These are phyloP conservation scores for Mucor saturninus DNA, from an alignment of 371 early-diverging fungal species.

Conservation along the genomic window DNA sequence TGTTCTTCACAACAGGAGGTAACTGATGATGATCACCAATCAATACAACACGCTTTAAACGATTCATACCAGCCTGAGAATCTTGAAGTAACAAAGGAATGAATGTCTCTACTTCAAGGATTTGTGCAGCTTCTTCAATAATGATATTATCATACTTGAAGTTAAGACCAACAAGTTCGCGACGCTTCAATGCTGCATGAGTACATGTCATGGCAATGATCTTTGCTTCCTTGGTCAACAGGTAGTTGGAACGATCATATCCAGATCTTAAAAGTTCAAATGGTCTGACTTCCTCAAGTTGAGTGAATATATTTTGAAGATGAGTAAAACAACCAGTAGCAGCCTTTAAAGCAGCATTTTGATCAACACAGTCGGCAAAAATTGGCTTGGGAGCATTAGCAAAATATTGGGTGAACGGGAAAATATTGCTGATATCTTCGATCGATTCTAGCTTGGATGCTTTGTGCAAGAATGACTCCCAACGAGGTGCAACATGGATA, in stretches of 20 bases:
- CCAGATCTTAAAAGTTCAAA: constrained; percentile 88
- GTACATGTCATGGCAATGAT: constrained; percentile 97
- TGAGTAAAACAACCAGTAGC: constrained; percentile 84
- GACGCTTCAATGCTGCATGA: constrained; percentile 89
- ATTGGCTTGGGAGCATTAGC: constrained; percentile 74
- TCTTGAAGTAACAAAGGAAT: constrained; percentile 90
- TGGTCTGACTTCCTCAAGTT: constrained; percentile 76
- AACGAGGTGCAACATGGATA: constrained; percentile 74
- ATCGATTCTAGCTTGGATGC: constrained; percentile 22
- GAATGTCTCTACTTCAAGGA: constrained; percentile 95
- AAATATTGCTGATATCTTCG: constrained; percentile 48
- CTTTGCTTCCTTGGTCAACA: constrained; percentile 92
- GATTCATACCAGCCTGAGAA: constrained; percentile 58
- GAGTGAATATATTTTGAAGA: constrained; percentile 72
- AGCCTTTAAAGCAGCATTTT: constrained; percentile 58
- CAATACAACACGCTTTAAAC: constrained; percentile 87
- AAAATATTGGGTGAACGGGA: constrained; percentile 88
- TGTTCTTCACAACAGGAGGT: constrained; percentile 91
- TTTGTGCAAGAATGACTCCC: constrained; percentile 70
- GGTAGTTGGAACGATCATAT: constrained; percentile 86
- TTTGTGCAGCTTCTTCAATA: constrained; percentile 98
- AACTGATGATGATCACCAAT: constrained; percentile 98
- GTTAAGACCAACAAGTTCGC: constrained; percentile 82
- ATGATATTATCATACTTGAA: constrained; percentile 95
- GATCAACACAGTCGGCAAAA: constrained; percentile 57